Percentiles rank a stretch among this genome's conserved stretches.
phyloP scores from a whole-genome alignment of 805 yeast genomes.

The Starmerella scarabaei region DNA sequence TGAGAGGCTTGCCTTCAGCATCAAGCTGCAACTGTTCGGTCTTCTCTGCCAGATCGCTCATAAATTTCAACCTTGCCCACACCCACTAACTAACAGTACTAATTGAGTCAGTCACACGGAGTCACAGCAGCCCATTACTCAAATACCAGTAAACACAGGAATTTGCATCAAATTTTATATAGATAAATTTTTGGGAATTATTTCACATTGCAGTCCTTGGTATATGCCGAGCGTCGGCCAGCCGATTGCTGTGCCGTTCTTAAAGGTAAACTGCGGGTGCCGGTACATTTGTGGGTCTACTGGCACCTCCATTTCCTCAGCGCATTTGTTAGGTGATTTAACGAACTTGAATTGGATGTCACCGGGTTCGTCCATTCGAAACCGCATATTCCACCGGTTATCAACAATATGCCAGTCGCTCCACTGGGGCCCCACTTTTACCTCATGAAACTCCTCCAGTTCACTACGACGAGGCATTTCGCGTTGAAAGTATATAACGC shows the following conservation, averaged over 20 bases:
- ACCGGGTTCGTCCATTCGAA: too few species aligned
- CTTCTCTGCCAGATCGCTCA: conserved; percentile 16
- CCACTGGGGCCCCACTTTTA: conserved; percentile 13
- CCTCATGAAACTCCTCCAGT: not conserved
- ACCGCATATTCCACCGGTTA: conserved; percentile 19
- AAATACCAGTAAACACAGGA: too few species aligned
- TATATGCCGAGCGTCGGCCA: not conserved
- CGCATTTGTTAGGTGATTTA: too few species aligned
- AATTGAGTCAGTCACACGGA: not conserved
- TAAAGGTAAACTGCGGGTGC: conserved; percentile 16
- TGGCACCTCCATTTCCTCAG: not conserved
- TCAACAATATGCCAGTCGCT: conserved; percentile 18
- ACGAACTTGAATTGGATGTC: too few species aligned
- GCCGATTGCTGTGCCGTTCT: not conserved
- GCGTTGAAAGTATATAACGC: conserved; percentile 2
- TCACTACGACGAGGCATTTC: conserved; percentile 7
- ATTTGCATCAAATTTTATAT: not conserved
- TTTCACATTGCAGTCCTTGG: not conserved
- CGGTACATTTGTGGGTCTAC: not conserved
- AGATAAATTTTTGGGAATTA: not conserved
- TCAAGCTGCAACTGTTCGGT: conserved; percentile 31
- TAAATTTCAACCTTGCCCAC: not conserved
- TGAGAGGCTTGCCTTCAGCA: conserved; percentile 72
- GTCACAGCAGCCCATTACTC: not conserved
- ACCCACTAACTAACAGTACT: not conserved